These are phyloP conservation scores for Niebla homalea DNA, from an alignment of 495 filamentous ascomycete genomes.

Conservation along the genomic window DNA sequence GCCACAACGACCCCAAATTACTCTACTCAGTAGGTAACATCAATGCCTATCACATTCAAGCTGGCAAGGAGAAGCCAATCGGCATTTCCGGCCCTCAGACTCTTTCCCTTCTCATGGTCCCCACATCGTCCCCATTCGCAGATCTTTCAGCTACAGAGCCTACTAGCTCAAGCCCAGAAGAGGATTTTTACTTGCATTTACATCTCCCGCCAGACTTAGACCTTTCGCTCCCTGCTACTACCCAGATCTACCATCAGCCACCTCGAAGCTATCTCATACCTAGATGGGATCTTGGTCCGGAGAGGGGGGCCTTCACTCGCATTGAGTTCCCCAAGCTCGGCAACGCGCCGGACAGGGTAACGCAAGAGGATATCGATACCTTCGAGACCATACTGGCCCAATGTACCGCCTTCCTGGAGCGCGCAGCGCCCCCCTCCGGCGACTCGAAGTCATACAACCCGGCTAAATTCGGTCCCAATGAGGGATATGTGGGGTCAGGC, in stretches of 20 bases:
- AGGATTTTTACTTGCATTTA: conserved; percentile 92
- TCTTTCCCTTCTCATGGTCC: conserved; percentile 85
- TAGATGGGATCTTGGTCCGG: conserved; percentile 78
- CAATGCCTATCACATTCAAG: conserved; percentile 71
- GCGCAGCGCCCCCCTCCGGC: conserved; percentile 45
- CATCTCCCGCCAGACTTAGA: conserved; percentile 90
- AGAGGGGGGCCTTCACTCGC: conserved; percentile 76
- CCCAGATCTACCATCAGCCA: conserved; percentile 88
- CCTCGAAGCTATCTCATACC: conserved; percentile 83
- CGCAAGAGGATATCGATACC: conserved; percentile 87
- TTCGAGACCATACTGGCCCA: conserved; percentile 94
- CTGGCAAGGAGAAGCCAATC: conserved; percentile 71
- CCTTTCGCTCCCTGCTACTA: conserved; percentile 77
- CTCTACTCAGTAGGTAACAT: conserved; percentile 79
- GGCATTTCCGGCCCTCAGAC: conserved; percentile 80
- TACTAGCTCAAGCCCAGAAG: conserved; percentile 50
- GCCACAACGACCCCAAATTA: conserved; percentile 56
- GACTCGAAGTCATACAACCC: conserved; percentile 58
- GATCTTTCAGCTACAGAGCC: conserved; percentile 42
- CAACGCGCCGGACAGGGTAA: conserved; percentile 43
- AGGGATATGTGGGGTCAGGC: conserved; percentile 49
- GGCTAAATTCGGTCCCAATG: conserved; percentile 60
- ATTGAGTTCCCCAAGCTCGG: conserved; percentile 76
- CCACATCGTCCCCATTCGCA: conserved; percentile 60
- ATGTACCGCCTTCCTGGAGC: conserved; percentile 85